These are phyloP conservation scores for Hymenoscyphus scutula DNA, from an alignment of 2,329 filamentous ascomycete genomes.

Conservation along the genomic window DNA sequence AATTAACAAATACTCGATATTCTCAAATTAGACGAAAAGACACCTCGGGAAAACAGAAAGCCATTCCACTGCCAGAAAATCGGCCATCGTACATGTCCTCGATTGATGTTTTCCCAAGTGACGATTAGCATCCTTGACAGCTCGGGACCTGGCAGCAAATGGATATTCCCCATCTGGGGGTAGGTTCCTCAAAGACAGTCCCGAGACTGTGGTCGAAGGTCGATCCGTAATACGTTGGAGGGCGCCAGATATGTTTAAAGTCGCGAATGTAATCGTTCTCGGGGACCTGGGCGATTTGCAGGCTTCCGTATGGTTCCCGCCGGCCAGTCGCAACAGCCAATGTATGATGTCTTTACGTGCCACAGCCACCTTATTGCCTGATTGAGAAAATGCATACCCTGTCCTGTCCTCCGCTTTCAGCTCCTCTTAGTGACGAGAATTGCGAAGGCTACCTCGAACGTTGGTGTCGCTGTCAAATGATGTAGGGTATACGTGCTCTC, in stretches of 20 bases:
- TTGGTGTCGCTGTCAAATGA: background rate
- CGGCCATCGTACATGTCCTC: too few relatives aligned
- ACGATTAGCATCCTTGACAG: too few relatives aligned
- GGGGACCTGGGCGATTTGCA: background rate
- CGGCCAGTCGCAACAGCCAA: background rate
- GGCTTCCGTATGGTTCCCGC: background rate
- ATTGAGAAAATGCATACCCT: background rate
- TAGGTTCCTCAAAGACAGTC: background rate
- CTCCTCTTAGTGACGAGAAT: background rate
- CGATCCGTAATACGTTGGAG: background rate
- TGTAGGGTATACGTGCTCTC: background rate
- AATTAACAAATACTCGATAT: too few relatives aligned
- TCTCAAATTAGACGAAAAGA: background rate
- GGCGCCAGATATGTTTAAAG: background rate
- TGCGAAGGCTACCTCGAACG: background rate
- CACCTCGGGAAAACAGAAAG: background rate
- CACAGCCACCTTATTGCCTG: background rate
- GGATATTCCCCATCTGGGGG: background rate
- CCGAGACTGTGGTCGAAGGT: slow-evolving; percentile 1
- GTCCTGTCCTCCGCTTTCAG: background rate
- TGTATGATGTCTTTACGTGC: background rate
- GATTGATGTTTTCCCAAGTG: too few relatives aligned
- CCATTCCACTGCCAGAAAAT: background rate
- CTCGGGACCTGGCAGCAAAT: background rate
- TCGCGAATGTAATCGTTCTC: background rate